Percentiles rank a stretch among this genome's conserved stretches.
Conservation (phyloP, 2,329 filamentous ascomycete species). For the Paecilomyces formosus region DNA sequence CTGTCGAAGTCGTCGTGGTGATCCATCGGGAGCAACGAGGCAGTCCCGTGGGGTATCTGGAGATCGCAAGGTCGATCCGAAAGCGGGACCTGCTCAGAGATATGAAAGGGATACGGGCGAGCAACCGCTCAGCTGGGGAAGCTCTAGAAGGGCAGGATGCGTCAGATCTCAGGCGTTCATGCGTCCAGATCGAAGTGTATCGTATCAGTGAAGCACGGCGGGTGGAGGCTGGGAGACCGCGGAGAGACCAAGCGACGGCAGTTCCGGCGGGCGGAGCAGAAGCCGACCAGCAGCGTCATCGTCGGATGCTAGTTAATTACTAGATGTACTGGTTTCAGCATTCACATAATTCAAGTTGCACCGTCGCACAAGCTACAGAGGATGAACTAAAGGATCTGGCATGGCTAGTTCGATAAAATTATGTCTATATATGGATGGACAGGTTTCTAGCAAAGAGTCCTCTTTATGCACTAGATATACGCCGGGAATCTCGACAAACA, state of each 20-base stretch:
- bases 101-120: not conserved
- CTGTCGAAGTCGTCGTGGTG: conserved; percentile 67
- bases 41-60: conserved; percentile 4
- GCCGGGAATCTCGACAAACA: not conserved
- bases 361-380: not conserved
- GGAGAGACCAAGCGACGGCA: not conserved
- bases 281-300: not conserved
- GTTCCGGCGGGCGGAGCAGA: not conserved
- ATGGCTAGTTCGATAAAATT: not conserved
- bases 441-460: not conserved
- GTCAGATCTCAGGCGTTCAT: not conserved
- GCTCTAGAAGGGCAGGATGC: not conserved
- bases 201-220: not conserved
- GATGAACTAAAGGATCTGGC: no score
- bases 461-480: not conserved
- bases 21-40: conserved; percentile 30
- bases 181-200: not conserved
- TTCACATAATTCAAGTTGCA: no score
- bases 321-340: no score
- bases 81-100: not conserved
- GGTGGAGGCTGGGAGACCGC: not conserved
- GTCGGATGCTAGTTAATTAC: not conserved
- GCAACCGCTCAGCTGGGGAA: not conserved
- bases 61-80: not conserved
- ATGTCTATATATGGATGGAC: not conserved